Base-by-base conservation (phyloP, 2,329 filamentous ascomycete species). In the Dactylella cylindrospora region DNA sequence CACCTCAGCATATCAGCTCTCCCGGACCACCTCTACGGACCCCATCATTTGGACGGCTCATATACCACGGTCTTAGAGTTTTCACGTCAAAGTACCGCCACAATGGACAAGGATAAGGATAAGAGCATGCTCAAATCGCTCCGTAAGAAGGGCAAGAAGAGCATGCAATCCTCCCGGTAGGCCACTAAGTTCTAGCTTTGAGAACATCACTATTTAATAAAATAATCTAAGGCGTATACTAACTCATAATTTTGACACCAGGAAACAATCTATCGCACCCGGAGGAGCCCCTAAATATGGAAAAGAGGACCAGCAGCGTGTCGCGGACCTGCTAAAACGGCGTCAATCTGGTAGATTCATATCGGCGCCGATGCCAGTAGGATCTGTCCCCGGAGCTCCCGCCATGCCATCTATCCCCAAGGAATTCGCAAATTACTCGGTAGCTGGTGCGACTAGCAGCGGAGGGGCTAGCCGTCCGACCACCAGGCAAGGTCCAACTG, bases 291-390 rank as follows among this genome's bases (percentile, higher is more conserved):
- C 66, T 17, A 66, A 68, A 38, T 49, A 68, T 28, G 64, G 65
- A 10, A 65, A 55, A 44, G 53, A 65, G 9, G 68, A 70, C 45
- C 67, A 68, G 35, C 60, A 70, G 40, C 79, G 80, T 68, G 84
- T 83, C 33, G 81, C 82, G 13, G 91, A 98, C 72, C 78, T 97
- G 49, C 90, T 98, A 59, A 97, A 97, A 76, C 82, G 90, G 68
- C 80, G 93, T 68, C 98, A 97, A 74, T 97, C 93, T 31, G 90
- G 90, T 33, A 84, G 91, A 62, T 95, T 96, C 73, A 64, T 57
- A 12, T 51, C 51, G 9, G 39, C 59, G 1, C 91, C 90, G 69
- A 84, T 87, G 66, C 73, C 85, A 0, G 86, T 86, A 1, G 76
- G 82, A 60, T 86, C 83, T 15, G 81, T 73, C n/a, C 81, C 89